Evolutionary conservation across 176 grass and related monocot species (phyloP), one percentile per base, ranked within the genome.

Genomic region (Poa pratensis): DNA sequence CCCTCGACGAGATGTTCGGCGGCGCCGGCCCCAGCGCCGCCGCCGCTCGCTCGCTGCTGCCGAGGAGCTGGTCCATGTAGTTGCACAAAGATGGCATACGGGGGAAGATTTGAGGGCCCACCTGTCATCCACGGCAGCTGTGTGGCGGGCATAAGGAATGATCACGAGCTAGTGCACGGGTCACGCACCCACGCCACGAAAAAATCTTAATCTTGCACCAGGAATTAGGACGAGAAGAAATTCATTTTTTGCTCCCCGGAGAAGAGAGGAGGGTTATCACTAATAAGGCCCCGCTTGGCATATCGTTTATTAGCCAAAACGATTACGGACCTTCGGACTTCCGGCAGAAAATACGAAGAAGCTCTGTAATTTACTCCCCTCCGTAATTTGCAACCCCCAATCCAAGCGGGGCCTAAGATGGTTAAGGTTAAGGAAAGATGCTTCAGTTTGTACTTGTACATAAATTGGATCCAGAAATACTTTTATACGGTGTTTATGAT

Each of bases 1-100:
- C 86, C 9, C 88, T 99, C 5, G 96, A 99, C 85, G 88, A 94
- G 74, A 95, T 99, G 96, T 90, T 87, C 80, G 76, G 42, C 30
- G 30, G 16, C 16, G 6, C 15, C 48, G 72, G 72, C 45, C 30
- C 22, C 76, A 15, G 68, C 17, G 27, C 46, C 16, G 17, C 46
- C 46, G 48, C 72, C 46, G 72, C 89, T 20, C 53, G 87, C 0
- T 60, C 78, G 20, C 64, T 76, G 40, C 79, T 92, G 23, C 76
- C 57, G 5, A 82, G 87, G 75, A 88, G 76, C 34, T 97, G 87
- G 80, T 93, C 91, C 0, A 66, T 9, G 37, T 90, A 83, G 53
- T 11, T 66, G 50, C 17, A 66, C 17, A 66, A 10, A 28, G 10
- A 32, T 30, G 24, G 57, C 37, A 43, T 10, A 15, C 18, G 16